phyloP scores from a whole-genome alignment of 768 basidiomycete species.

The Phylloporus sp. region DNA sequence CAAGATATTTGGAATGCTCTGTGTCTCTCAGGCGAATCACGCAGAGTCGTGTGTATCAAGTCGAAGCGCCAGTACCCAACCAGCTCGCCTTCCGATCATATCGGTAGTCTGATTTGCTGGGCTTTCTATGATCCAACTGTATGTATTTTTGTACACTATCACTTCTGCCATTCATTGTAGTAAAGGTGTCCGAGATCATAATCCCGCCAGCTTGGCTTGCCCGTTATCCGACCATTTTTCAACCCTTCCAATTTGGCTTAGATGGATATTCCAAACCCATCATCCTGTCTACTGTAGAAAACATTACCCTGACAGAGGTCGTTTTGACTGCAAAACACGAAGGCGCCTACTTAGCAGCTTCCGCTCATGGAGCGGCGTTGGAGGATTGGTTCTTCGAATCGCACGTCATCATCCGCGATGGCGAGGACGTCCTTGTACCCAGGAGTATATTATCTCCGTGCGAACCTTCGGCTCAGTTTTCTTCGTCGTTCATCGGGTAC shows the following conservation, averaged over 20 bases:
- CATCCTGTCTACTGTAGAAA: conserved; percentile 22
- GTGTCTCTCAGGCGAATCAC: conserved; percentile 9
- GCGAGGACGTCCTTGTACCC: conserved; percentile 35
- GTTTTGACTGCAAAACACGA: conserved; percentile 47
- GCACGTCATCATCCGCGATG: conserved; percentile 48
- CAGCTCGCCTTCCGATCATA: background rate
- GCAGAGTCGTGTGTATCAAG: conserved; percentile 23
- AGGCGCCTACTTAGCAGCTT: conserved; percentile 44
- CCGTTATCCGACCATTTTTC: conserved; percentile 35
- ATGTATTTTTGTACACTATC: conserved; percentile 8
- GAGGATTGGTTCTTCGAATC: conserved; percentile 41
- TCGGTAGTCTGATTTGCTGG: conserved; percentile 30
- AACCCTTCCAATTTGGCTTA: conserved; percentile 10
- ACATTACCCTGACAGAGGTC: conserved; percentile 44
- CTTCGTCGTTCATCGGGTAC: conserved; percentile 33
- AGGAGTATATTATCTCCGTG: conserved; percentile 16
- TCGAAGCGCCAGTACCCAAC: conserved; percentile 11
- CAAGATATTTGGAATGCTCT: conserved; percentile 31
- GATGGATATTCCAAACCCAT: conserved; percentile 14
- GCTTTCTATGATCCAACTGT: conserved; percentile 37
- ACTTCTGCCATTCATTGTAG: conserved; percentile 19
- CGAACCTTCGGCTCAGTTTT: conserved; percentile 5
- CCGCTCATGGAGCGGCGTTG: conserved; percentile 31
- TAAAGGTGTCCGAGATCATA: conserved; percentile 30
- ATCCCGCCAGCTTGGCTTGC: conserved; percentile 40